A percentile compares a stretch with the other conserved stretches of the same genome.
phyloP scores from a whole-genome alignment of 176 grass and related monocot species.

The Pontederia crassipes region DNA sequence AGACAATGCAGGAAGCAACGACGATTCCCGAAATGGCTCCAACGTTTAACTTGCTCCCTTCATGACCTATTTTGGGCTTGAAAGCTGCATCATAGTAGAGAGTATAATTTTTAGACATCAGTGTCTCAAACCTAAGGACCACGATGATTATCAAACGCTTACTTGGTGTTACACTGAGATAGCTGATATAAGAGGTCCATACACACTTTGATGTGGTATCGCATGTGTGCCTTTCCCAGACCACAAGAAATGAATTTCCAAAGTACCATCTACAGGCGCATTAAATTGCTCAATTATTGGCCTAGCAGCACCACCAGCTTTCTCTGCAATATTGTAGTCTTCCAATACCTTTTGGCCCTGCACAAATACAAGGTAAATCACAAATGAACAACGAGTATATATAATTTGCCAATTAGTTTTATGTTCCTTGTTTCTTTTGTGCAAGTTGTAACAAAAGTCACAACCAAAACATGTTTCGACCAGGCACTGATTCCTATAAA shows the following conservation, averaged over 20 bases:
- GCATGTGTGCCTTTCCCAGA: slow-evolving; percentile 29
- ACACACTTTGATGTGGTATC: slow-evolving; percentile 23
- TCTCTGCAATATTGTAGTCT: slow-evolving; percentile 73
- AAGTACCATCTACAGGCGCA: slow-evolving; percentile 5
- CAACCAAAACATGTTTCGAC: too few relatives aligned
- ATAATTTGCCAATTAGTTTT: too few relatives aligned
- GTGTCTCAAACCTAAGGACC: not conserved
- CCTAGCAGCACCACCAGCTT: slow-evolving; percentile 34
- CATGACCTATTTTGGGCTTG: not conserved
- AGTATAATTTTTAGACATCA: not conserved
- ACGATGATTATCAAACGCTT: not conserved
- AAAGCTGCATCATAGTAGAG: slow-evolving; percentile 4
- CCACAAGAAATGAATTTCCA: slow-evolving; percentile 35
- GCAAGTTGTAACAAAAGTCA: too few relatives aligned
- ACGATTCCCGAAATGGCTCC: slow-evolving; percentile 9
- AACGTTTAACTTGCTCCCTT: not conserved
- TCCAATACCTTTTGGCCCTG: slow-evolving; percentile 62
- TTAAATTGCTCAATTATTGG: slow-evolving; percentile 34
- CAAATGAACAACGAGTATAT: not conserved
- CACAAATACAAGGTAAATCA: not conserved
- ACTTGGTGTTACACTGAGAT: slow-evolving; percentile 27
- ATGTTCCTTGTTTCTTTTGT: too few relatives aligned
- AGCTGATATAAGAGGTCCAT: slow-evolving; percentile 33
- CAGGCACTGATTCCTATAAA: too few relatives aligned
- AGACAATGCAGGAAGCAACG: slow-evolving; percentile 1